Percentiles rank a stretch among this genome's conserved stretches.
Conservation (phyloP, 345 rosid species). For the Boechera retrofracta region DNA sequence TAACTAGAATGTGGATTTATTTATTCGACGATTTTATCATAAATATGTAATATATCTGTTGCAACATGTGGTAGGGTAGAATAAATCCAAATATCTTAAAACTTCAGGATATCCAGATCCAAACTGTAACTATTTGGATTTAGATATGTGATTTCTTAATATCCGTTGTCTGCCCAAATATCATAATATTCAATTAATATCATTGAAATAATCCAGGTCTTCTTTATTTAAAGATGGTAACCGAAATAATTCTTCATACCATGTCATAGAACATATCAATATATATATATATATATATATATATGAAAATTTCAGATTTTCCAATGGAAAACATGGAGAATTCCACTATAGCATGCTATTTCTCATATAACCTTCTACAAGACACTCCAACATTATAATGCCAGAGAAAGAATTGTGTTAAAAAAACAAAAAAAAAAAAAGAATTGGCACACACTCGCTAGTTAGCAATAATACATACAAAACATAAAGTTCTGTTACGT, state of each 20-base stretch:
- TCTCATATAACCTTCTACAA: not conserved
- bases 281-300: too few species aligned
- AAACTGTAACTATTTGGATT: too few species aligned
- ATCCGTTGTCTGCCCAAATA: not conserved
- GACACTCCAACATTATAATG: not conserved
- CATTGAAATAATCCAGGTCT: too few species aligned
- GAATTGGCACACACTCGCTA: not conserved
- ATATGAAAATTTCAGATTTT: too few species aligned
- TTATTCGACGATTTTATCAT: not conserved
- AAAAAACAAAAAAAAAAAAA: not conserved
- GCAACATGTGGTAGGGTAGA: not conserved
- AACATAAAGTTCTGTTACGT: conserved; percentile 21
- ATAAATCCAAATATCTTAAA: not conserved
- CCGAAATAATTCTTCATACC: too few species aligned
- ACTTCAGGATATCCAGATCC: not conserved
- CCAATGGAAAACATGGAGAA: too few species aligned
- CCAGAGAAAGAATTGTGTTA: not conserved
- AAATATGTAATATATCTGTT: not conserved
- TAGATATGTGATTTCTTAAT: too few species aligned
- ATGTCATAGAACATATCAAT: too few species aligned
- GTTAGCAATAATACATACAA: not conserved
- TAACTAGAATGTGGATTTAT: not conserved
- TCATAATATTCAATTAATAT: not conserved
- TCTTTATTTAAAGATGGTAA: too few species aligned
- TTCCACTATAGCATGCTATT: too few species aligned